These are phyloP conservation scores for Neonectria coccinea DNA, from an alignment of 2,329 filamentous ascomycete species.

Conservation along the genomic window DNA sequence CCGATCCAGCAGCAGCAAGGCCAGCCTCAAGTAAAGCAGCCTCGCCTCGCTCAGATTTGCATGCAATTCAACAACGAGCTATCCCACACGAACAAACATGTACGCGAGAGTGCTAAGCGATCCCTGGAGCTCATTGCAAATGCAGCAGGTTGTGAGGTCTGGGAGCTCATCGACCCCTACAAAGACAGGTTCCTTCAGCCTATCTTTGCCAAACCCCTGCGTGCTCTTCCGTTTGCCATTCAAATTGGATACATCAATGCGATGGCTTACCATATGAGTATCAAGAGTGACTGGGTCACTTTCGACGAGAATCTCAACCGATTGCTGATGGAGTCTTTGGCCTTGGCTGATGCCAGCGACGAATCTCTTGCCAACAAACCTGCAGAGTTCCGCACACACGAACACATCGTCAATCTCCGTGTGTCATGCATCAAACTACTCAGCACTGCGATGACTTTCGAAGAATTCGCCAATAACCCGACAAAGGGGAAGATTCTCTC, in stretches of 20 bases:
- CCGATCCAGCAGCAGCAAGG: constrained; percentile 54
- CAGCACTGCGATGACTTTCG: constrained; percentile 92
- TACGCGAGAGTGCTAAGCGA: constrained; percentile 86
- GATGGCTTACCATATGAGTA: constrained; percentile 91
- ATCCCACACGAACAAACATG: constrained; percentile 95
- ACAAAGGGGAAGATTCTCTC: constrained; percentile 82
- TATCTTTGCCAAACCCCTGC: constrained; percentile 94
- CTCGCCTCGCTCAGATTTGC: constrained; percentile 81
- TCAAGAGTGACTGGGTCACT: constrained; percentile 88
- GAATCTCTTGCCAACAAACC: constrained; percentile 93
- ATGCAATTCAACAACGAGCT: constrained; percentile 88
- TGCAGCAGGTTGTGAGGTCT: constrained; percentile 80
- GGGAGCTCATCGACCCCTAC: constrained; percentile 89
- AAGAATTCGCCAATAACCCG: constrained; percentile 83
- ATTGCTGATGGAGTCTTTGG: constrained; percentile 91
- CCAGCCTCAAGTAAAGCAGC: constrained; percentile 60
- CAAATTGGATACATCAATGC: constrained; percentile 99
- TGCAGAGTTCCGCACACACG: constrained; percentile 93
- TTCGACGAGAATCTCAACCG: constrained; percentile 94
- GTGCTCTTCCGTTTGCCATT: constrained; percentile 91
- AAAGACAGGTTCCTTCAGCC: constrained; percentile 90
- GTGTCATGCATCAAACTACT: constrained; percentile 94
- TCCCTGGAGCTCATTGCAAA: constrained; percentile 85
- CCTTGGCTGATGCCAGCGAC: constrained; percentile 93
- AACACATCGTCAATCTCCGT: constrained; percentile 89